Evolutionary conservation across 1,139 yeast species (phyloP).

Genomic region (Suhomyces anneliseae): DNA sequence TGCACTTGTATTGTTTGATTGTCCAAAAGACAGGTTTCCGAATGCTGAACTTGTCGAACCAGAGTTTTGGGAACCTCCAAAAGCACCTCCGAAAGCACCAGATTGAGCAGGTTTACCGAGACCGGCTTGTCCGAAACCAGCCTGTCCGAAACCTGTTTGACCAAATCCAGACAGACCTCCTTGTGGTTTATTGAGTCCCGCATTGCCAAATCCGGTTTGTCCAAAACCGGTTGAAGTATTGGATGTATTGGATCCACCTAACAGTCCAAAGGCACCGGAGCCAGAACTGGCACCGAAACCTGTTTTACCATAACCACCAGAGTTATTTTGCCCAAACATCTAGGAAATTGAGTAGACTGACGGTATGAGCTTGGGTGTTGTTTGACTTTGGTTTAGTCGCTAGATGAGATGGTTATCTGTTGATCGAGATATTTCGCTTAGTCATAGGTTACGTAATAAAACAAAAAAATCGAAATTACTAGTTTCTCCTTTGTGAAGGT

Average conservation of each 20-base stretch:
- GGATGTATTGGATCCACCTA: neutral
- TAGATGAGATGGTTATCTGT: neutral
- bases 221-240: neutral
- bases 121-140: conserved; percentile 9
- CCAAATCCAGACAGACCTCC: conserved; percentile 13
- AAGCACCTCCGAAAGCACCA: conserved; percentile 8
- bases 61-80: conserved; percentile 4
- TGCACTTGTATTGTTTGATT: neutral
- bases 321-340: conserved; percentile 6
- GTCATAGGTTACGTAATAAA: neutral
- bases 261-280: neutral
- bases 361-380: neutral
- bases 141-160: conserved; percentile 18
- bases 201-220: conserved; percentile 8
- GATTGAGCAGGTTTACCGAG: conserved; percentile 7
- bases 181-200: conserved; percentile 11
- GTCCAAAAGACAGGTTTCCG: neutral
- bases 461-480: too few species aligned
- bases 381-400: neutral
- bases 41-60: neutral
- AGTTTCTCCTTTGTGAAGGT: too few species aligned
- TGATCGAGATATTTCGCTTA: neutral
- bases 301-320: neutral
- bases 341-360: neutral
- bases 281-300: neutral